These are phyloP conservation scores for Globisporangium viniferum DNA, from an alignment of 352 stramenopile genomes.

Conservation along the genomic window DNA sequence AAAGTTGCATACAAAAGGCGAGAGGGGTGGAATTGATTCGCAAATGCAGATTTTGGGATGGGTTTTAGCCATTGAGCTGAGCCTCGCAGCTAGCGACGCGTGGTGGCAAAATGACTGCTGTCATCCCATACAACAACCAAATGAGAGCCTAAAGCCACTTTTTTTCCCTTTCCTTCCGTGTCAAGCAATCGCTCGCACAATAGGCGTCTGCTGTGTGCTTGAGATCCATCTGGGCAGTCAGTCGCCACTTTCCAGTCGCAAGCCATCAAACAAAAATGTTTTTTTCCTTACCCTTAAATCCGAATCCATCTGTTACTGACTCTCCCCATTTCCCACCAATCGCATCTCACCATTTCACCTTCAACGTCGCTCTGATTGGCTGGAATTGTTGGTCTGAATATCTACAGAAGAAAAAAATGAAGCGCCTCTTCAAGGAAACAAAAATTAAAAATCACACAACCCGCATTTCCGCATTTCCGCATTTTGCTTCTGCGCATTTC, in stretches of 20 bases:
- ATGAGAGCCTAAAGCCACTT: not conserved
- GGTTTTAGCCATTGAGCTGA: not conserved
- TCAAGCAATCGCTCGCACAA: not conserved
- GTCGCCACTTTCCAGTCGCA: not conserved
- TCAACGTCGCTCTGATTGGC: not conserved
- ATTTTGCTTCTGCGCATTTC: not conserved
- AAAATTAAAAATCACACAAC: not conserved
- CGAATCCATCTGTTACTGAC: not conserved
- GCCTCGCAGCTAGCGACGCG: not conserved
- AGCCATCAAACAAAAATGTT: not conserved
- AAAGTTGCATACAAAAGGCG: not conserved
- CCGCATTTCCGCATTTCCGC: too few species aligned
- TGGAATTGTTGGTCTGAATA: not conserved
- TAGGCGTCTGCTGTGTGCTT: not conserved
- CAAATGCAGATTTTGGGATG: not conserved
- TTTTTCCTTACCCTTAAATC: not conserved
- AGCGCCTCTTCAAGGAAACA: not conserved
- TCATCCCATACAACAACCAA: not conserved
- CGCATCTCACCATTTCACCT: not conserved
- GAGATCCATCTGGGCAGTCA: not conserved
- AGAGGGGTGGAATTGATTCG: not conserved
- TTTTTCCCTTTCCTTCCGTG: not conserved
- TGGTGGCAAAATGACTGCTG: not conserved
- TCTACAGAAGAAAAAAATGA: not conserved
- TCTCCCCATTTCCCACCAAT: constrained; percentile 8